phyloP scores from a whole-genome alignment of 108 stramenopile genomes.

The Pseudonitzschia delicatissima region DNA sequence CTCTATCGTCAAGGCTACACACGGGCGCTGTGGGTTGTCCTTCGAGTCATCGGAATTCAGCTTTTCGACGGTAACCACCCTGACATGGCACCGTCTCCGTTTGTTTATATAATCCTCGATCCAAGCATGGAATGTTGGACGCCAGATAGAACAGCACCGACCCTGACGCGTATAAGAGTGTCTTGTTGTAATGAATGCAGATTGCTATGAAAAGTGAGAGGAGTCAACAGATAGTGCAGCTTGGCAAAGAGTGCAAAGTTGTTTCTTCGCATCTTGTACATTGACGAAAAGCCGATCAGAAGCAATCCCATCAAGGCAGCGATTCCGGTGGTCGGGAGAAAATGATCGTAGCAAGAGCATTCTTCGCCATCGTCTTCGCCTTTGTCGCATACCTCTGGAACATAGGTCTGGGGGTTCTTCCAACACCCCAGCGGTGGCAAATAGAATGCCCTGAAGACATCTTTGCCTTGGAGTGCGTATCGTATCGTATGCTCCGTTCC shows the following conservation, averaged over 20 bases:
- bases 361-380: slow-evolving; percentile 10
- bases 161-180: slow-evolving; percentile 54
- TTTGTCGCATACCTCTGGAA: slow-evolving; percentile 10
- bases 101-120: background rate
- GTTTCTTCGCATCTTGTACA: slow-evolving; percentile 41
- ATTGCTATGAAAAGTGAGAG: slow-evolving; percentile 34
- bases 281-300: slow-evolving; percentile 35
- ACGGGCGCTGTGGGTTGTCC: slow-evolving; percentile 19
- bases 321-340: slow-evolving; percentile 49
- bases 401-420: slow-evolving; percentile 17
- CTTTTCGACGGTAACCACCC: slow-evolving; percentile 19
- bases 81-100: slow-evolving; percentile 1
- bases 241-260: slow-evolving; percentile 49
- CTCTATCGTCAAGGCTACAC: slow-evolving; percentile 34
- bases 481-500: slow-evolving; percentile 38
- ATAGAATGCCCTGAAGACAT: slow-evolving; percentile 21
- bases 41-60: slow-evolving; percentile 8
- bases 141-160: slow-evolving; percentile 63
- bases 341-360: slow-evolving; percentile 46
- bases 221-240: slow-evolving; percentile 32
- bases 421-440: slow-evolving; percentile 45
- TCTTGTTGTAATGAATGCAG: slow-evolving; percentile 59
- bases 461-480: slow-evolving; percentile 26
- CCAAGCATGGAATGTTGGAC: slow-evolving; percentile 35
- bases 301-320: slow-evolving; percentile 35